Conservation (phyloP, 2,329 filamentous ascomycete species). For the Penicillium sclerotigenum region DNA sequence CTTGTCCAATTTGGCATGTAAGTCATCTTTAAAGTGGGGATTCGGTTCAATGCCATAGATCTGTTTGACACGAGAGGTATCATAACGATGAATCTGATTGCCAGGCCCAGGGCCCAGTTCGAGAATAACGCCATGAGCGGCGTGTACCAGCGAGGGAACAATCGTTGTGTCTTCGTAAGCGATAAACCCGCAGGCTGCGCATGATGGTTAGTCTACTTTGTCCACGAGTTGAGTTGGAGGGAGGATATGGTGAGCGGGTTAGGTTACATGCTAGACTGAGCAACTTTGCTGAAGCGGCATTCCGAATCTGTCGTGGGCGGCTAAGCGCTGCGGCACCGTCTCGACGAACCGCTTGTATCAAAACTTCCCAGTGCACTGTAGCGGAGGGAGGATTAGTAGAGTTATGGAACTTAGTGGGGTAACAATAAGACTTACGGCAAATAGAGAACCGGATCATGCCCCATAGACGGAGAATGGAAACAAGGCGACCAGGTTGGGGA, state of each 20-base stretch:
- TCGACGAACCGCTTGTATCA: slow-evolving; percentile 15
- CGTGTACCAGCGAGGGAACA: slow-evolving; percentile 31
- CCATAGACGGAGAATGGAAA: slow-evolving; percentile 14
- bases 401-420: background rate
- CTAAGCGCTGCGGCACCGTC: slow-evolving; percentile 16
- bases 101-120: slow-evolving; percentile 48
- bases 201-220: background rate
- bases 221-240: background rate
- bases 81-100: slow-evolving; percentile 44
- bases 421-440: slow-evolving; percentile 3
- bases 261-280: slow-evolving; percentile 17
- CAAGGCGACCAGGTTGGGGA: slow-evolving; percentile 10
- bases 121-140: slow-evolving; percentile 39
- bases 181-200: slow-evolving; percentile 27
- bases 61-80: slow-evolving; percentile 29
- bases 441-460: slow-evolving; percentile 19
- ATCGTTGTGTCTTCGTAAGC: slow-evolving; percentile 35
- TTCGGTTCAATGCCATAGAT: slow-evolving; percentile 47
- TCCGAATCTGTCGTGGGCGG: slow-evolving; percentile 11
- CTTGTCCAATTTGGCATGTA: slow-evolving; percentile 33
- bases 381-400: background rate
- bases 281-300: slow-evolving; percentile 20
- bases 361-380: slow-evolving; percentile 20
- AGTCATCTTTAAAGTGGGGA: slow-evolving; percentile 28
- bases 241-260: background rate